A percentile compares a stretch with the other conserved stretches of the same genome.
Conservation (phyloP, 352 stramenopile species). For the Phytophthora parvispora region DNA sequence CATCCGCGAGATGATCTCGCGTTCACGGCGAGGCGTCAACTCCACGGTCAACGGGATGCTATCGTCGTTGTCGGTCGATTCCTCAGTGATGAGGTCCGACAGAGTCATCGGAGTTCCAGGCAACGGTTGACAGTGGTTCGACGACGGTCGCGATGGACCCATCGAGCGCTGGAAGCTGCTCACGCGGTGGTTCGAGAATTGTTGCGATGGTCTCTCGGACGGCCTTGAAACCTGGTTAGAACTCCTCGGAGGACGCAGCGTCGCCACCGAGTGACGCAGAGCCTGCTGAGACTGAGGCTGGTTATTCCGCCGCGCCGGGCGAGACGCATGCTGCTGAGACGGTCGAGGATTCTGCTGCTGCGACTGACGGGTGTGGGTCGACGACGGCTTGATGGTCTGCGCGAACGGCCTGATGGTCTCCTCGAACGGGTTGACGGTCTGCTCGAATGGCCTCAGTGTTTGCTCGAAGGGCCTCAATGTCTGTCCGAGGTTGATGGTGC, state of each 20-base stretch:
- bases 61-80: neutral
- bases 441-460: conserved; percentile 24
- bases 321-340: neutral
- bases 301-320: conserved; percentile 1
- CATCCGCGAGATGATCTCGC: conserved; percentile 23
- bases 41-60: neutral
- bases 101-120: neutral
- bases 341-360: neutral
- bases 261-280: neutral
- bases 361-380: conserved; percentile 4
- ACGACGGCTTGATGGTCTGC: neutral
- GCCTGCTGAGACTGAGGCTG: conserved; percentile 1
- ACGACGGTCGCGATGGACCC: neutral
- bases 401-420: conserved; percentile 13
- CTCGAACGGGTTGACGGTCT: conserved; percentile 15
- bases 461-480: conserved; percentile 23
- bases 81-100: neutral
- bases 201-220: neutral
- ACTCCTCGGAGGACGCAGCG: neutral
- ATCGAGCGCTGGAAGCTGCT: neutral
- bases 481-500: conserved; percentile 10
- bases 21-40: conserved; percentile 11
- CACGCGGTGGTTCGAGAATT: neutral
- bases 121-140: neutral
- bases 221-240: neutral